Conservation (phyloP, 805 yeast species). For the Clavispora vitiphila region DNA sequence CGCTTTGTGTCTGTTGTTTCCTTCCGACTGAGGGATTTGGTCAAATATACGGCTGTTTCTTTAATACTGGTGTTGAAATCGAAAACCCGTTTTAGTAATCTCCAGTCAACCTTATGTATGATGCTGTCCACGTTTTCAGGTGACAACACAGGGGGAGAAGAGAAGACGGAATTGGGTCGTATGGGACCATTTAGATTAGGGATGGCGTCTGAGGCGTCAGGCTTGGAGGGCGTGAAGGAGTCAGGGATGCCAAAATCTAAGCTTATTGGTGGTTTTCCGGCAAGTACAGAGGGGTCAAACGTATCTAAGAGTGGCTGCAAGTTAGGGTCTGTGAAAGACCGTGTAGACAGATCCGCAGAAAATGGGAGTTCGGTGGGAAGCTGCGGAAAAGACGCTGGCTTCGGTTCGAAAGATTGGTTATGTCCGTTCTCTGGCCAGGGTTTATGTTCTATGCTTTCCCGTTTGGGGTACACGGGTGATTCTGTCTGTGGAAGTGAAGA, state of each 20-base stretch:
- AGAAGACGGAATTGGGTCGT: not conserved
- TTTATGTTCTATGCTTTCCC: not conserved
- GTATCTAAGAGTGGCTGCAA: not conserved
- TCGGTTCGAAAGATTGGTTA: not conserved
- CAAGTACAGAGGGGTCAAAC: not conserved
- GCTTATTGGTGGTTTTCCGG: too few relatives aligned
- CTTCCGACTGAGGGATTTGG: conserved; percentile 1
- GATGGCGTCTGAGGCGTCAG: not conserved
- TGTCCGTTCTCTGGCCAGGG: too few relatives aligned
- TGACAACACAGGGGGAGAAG: not conserved
- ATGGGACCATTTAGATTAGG: not conserved
- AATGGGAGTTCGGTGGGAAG: not conserved
- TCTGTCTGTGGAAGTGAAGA: not conserved
- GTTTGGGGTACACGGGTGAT: not conserved
- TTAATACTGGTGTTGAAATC: conserved; percentile 12
- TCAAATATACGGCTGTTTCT: conserved; percentile 3
- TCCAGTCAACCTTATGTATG: conserved; percentile 9
- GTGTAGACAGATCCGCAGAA: not conserved
- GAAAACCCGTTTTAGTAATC: conserved; percentile 9
- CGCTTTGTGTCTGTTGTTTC: not conserved
- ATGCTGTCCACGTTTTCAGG: conserved; percentile 3
- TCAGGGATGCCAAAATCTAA: too few relatives aligned
- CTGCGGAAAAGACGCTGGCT: not conserved
- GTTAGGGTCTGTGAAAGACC: not conserved
- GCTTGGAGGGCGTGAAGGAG: not conserved